These are phyloP conservation scores for Cryptococcus sp. DNA, from an alignment of 1,284 basidiomycete species.

Conservation along the genomic window DNA sequence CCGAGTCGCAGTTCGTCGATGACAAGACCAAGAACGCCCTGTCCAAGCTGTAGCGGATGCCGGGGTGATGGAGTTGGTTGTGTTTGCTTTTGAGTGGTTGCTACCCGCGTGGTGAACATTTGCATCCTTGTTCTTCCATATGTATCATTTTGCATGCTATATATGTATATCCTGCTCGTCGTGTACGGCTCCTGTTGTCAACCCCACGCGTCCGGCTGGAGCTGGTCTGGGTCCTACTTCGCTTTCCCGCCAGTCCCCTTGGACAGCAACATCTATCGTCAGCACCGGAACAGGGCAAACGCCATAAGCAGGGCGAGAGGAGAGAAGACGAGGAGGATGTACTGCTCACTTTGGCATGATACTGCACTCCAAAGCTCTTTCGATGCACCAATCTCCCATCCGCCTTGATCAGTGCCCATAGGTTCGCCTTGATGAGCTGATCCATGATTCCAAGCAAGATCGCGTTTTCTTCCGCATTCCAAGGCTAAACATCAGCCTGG, in stretches of 20 bases:
- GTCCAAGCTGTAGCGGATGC: constrained; percentile 18
- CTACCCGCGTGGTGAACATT: no score
- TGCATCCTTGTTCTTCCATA: no score
- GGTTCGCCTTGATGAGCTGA: constrained; percentile 5
- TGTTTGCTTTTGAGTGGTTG: background rate
- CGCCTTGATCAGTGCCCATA: constrained; percentile 10
- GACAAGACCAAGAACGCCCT: constrained; percentile 18
- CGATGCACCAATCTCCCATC: constrained; percentile 12
- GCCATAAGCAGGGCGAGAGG: background rate
- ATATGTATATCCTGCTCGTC: no score
- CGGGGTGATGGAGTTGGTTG: background rate
- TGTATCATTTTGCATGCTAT: no score
- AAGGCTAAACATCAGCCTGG: constrained; percentile 3
- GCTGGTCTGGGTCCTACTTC: background rate
- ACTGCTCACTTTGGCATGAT: constrained; percentile 8
- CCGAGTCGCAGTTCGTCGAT: constrained; percentile 73
- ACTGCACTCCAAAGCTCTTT: constrained; percentile 8
- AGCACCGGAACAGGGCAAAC: background rate
- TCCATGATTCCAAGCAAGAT: constrained; percentile 8
- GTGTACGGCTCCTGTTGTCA: no score
- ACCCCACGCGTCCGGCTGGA: no score
- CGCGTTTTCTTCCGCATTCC: constrained; percentile 7
- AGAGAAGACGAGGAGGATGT: background rate
- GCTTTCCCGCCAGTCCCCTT: background rate
- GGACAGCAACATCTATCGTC: constrained; percentile 1